Percentiles rank a stretch among this genome's conserved stretches.
Conservation (phyloP, 2,329 filamentous ascomycete genomes). For the Teratosphaeria nubilosa region DNA sequence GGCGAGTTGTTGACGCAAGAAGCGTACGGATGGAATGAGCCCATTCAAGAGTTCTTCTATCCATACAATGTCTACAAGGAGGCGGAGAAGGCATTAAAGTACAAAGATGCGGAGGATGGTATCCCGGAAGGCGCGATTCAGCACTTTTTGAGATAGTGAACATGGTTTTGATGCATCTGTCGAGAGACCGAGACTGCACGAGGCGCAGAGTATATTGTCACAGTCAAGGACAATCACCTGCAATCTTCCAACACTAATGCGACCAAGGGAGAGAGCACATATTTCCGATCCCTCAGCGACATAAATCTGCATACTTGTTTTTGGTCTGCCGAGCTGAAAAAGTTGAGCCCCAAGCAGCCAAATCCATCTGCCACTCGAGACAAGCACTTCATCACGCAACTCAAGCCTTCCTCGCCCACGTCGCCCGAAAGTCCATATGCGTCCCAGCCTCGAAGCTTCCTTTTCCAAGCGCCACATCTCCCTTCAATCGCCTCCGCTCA, state of each 20-base stretch:
- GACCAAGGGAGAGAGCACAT: no score
- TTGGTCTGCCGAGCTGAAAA: background rate
- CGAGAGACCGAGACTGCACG: no score
- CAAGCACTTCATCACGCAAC: background rate
- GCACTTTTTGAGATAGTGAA: background rate
- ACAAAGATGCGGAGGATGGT: background rate
- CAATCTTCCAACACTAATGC: background rate
- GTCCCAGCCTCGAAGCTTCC: background rate
- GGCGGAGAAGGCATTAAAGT: conserved; percentile 1
- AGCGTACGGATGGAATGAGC: background rate
- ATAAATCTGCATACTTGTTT: no score
- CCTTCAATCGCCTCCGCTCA: background rate
- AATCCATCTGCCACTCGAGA: background rate
- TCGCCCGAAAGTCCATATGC: background rate
- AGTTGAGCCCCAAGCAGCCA: background rate
- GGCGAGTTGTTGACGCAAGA: background rate
- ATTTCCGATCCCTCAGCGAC: no score
- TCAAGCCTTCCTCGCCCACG: background rate
- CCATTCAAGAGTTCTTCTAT: conserved; percentile 1
- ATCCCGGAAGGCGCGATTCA: conserved; percentile 1
- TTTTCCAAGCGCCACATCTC: background rate
- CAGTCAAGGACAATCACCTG: background rate
- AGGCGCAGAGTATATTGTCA: no score
- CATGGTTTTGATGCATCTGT: no score
- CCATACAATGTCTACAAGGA: background rate